These are phyloP conservation scores for Cladorrhinum samala DNA, from an alignment of 495 filamentous ascomycete genomes.

Conservation along the genomic window DNA sequence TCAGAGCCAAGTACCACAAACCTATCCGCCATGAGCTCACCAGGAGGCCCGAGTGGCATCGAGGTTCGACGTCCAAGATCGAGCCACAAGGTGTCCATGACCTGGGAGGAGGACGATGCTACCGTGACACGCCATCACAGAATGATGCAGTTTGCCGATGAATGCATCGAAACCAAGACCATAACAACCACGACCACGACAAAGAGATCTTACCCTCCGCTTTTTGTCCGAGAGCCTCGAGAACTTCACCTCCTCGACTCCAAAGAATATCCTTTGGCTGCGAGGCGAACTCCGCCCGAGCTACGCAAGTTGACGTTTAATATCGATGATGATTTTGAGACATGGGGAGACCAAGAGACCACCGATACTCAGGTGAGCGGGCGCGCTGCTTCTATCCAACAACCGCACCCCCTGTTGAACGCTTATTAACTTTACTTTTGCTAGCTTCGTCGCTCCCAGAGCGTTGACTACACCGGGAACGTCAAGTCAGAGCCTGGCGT, in stretches of 20 bases:
- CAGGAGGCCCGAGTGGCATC: slow-evolving; percentile 19
- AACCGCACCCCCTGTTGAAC: background rate
- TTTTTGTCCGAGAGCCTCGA: slow-evolving; percentile 69
- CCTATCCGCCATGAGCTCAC: background rate
- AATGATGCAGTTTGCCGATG: slow-evolving; percentile 45
- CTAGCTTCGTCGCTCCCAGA: slow-evolving; percentile 30
- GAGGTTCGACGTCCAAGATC: slow-evolving; percentile 36
- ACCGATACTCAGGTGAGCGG: slow-evolving; percentile 13
- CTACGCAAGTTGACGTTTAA: slow-evolving; percentile 70
- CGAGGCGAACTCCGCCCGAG: slow-evolving; percentile 67
- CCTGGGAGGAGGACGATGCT: slow-evolving; percentile 38
- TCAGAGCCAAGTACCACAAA: too few species aligned
- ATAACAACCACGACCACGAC: slow-evolving; percentile 95
- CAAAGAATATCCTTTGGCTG: slow-evolving; percentile 84
- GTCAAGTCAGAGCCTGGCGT: slow-evolving; percentile 30
- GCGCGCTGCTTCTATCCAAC: background rate
- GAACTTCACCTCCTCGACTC: slow-evolving; percentile 70
- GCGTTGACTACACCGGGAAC: slow-evolving; percentile 26
- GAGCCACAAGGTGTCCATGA: slow-evolving; percentile 42
- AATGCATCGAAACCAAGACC: slow-evolving; percentile 56
- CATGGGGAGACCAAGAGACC: slow-evolving; percentile 62
- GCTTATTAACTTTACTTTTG: slow-evolving; percentile 6
- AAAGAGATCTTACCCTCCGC: slow-evolving; percentile 78
- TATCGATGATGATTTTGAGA: slow-evolving; percentile 48
- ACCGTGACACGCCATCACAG: slow-evolving; percentile 23